Percentiles rank a stretch among this genome's conserved stretches.
These are phyloP conservation scores for Aspergillus terreus DNA, from an alignment of 2,329 filamentous ascomycete species.

Conservation along the genomic window DNA sequence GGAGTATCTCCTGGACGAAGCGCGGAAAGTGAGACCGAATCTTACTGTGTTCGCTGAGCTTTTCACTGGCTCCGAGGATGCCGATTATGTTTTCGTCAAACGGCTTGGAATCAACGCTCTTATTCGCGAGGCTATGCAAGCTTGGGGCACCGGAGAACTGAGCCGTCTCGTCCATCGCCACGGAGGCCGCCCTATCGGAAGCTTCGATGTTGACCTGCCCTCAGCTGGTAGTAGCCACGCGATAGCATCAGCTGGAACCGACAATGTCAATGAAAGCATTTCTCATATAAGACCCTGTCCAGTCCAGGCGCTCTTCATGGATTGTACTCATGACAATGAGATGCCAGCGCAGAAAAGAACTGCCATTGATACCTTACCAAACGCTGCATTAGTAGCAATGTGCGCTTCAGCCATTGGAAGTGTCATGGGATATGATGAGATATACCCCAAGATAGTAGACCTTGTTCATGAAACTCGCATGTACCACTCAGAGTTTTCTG, in stretches of 20 bases:
- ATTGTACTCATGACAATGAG: slow-evolving; percentile 98
- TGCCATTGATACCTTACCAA: slow-evolving; percentile 88
- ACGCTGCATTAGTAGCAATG: slow-evolving; percentile 92
- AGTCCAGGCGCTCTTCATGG: slow-evolving; percentile 95
- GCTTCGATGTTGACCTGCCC: slow-evolving; percentile 90
- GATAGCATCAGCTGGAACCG: slow-evolving; percentile 30
- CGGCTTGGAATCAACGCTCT: slow-evolving; percentile 84
- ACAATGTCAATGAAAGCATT: slow-evolving; percentile 57
- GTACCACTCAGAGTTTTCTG: slow-evolving; percentile 76
- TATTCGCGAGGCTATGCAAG: slow-evolving; percentile 97
- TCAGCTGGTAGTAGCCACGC: slow-evolving; percentile 56
- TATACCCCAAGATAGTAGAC: slow-evolving; percentile 91
- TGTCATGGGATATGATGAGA: slow-evolving; percentile 96
- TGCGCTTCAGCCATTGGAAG: slow-evolving; percentile 91
- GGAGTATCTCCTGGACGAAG: slow-evolving; percentile 90
- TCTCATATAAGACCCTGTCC: slow-evolving; percentile 81
- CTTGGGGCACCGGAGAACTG: slow-evolving; percentile 90
- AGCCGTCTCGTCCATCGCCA: slow-evolving; percentile 91
- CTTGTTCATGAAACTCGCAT: slow-evolving; percentile 82
- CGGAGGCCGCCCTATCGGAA: slow-evolving; percentile 90
- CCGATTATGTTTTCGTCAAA: slow-evolving; percentile 94
- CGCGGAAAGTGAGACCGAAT: slow-evolving; percentile 80
- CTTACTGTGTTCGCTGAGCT: slow-evolving; percentile 91
- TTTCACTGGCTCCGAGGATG: slow-evolving; percentile 92
- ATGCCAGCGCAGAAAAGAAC: slow-evolving; percentile 92